Evolutionary conservation across 257 asterid species (phyloP).

Genomic region (Solanum rostratum): DNA sequence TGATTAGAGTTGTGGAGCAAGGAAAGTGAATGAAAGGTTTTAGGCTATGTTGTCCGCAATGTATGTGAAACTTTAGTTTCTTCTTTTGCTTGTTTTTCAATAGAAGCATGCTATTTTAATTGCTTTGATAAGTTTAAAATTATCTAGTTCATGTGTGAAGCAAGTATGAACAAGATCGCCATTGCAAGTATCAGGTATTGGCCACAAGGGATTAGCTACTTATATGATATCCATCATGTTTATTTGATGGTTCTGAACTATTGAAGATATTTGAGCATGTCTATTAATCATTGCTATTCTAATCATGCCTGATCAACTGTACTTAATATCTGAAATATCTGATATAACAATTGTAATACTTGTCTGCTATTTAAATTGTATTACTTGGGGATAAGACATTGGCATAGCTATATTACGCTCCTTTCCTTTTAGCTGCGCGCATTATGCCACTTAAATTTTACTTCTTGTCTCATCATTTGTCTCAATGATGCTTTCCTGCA

Average conservation of each 20-base stretch:
- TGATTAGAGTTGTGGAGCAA: neutral
- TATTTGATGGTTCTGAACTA: neutral
- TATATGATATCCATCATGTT: neutral
- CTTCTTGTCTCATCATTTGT: neutral
- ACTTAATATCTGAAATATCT: neutral
- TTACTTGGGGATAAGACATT: neutral
- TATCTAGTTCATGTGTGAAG: neutral
- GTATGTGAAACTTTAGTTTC: neutral
- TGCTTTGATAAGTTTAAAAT: neutral
- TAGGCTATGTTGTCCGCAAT: neutral
- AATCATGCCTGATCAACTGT: neutral
- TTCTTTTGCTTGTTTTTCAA: neutral
- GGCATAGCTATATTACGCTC: neutral
- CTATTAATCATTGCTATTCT: neutral
- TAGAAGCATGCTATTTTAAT: neutral
- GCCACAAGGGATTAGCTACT: neutral
- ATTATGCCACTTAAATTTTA: neutral
- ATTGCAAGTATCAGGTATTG: neutral
- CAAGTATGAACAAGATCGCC: neutral
- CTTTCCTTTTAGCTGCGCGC: neutral
- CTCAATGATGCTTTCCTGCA: neutral
- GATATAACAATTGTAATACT: neutral
- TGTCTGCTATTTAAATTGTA: neutral
- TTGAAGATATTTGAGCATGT: neutral
- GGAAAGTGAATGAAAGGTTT: neutral